Evolutionary conservation across 805 yeast species (phyloP).

Genomic region (Yarrowia bubula): DNA sequence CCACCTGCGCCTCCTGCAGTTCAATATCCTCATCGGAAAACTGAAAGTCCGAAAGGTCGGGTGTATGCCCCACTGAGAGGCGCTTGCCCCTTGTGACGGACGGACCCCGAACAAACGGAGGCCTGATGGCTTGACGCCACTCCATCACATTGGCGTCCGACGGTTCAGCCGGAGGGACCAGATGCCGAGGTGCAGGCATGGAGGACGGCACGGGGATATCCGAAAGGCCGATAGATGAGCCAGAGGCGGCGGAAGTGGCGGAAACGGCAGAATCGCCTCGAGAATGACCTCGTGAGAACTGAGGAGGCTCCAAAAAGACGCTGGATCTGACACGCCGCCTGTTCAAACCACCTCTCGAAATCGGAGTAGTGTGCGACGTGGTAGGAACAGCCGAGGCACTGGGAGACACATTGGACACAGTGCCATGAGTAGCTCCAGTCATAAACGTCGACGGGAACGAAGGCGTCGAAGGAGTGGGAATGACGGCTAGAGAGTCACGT

Average conservation of each 20-base stretch:
- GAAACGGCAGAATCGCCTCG: not conserved
- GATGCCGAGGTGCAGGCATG: slow-evolving; percentile 12
- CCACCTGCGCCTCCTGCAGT: slow-evolving; percentile 9
- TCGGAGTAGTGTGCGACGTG: slow-evolving; percentile 11
- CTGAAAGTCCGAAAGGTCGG: slow-evolving; percentile 1
- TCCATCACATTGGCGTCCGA: not conserved
- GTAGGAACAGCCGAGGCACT: not conserved
- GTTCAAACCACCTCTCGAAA: slow-evolving; percentile 17
- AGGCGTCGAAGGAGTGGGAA: slow-evolving; percentile 12
- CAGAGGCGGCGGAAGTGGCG: not conserved
- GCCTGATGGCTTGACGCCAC: slow-evolving; percentile 19
- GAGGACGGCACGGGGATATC: slow-evolving; percentile 18
- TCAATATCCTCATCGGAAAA: slow-evolving; percentile 18
- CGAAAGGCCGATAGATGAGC: slow-evolving; percentile 5
- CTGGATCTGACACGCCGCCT: slow-evolving; percentile 3
- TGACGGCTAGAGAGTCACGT: slow-evolving; percentile 1
- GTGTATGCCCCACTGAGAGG: not conserved
- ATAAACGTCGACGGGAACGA: slow-evolving; percentile 9
- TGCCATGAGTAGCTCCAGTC: slow-evolving; percentile 7
- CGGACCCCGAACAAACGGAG: slow-evolving; percentile 16
- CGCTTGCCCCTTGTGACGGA: slow-evolving; percentile 20
- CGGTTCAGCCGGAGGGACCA: slow-evolving; percentile 25
- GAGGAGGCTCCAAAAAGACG: slow-evolving; percentile 4
- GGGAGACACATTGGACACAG: not conserved
- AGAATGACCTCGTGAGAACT: not conserved